phyloP scores from a whole-genome alignment of 1,284 basidiomycete species.

The Neonothopanus nambi region DNA sequence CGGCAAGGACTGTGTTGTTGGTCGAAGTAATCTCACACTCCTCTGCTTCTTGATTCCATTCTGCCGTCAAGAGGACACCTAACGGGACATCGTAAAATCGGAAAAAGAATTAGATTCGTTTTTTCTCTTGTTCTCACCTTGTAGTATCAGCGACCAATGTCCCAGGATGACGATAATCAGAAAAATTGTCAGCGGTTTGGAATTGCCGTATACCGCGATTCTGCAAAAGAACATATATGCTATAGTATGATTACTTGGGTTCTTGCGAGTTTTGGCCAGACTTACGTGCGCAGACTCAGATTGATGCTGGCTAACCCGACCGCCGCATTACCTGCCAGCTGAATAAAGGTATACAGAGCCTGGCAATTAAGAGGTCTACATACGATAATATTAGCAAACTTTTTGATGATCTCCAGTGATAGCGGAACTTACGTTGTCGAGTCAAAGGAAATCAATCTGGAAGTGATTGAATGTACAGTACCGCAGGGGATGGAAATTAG shows the following conservation, averaged over 20 bases:
- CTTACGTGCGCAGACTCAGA: slow-evolving; percentile 64
- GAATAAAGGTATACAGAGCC: slow-evolving; percentile 69
- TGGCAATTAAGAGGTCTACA: slow-evolving; percentile 64
- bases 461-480: slow-evolving; percentile 11
- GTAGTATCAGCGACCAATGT: slow-evolving; percentile 74
- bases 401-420: not conserved
- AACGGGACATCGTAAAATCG: not conserved
- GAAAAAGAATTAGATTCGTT: not conserved
- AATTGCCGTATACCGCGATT: slow-evolving; percentile 19
- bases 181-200: slow-evolving; percentile 45
- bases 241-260: not conserved
- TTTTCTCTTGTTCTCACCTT: slow-evolving; percentile 46
- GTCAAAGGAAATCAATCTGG: slow-evolving; percentile 57
- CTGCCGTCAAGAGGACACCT: slow-evolving; percentile 60
- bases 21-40: slow-evolving; percentile 59
- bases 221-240: too few relatives aligned
- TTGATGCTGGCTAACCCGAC: slow-evolving; percentile 77
- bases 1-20: slow-evolving; percentile 57
- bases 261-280: too few relatives aligned
- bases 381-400: slow-evolving; percentile 23
- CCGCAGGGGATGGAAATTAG: slow-evolving; percentile 7
- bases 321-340: slow-evolving; percentile 62
- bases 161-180: slow-evolving; percentile 61
- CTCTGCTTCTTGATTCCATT: slow-evolving; percentile 42
- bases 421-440: slow-evolving; percentile 42